phyloP scores from a whole-genome alignment of 257 asterid genomes.

The Scutellaria minor region DNA sequence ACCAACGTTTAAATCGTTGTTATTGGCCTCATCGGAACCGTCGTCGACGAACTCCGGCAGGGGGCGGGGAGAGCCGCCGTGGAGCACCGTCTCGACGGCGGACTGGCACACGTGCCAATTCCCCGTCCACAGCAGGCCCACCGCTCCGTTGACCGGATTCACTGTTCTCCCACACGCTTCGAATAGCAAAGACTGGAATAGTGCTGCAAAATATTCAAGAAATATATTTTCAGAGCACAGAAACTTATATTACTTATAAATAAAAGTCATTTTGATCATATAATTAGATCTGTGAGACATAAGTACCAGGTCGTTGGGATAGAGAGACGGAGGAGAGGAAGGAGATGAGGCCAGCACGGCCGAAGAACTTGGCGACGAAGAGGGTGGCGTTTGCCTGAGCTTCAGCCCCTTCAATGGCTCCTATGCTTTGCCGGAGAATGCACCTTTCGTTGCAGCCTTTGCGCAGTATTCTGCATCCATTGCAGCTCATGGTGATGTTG shows the following conservation, averaged over 20 bases:
- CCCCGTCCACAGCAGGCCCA: slow-evolving; percentile 76
- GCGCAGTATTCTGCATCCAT: slow-evolving; percentile 85
- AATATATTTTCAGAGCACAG: background rate
- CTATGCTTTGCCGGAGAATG: slow-evolving; percentile 68
- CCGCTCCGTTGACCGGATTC: slow-evolving; percentile 83
- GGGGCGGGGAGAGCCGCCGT: slow-evolving; percentile 61
- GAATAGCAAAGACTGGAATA: slow-evolving; percentile 72
- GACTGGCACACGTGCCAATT: slow-evolving; percentile 86
- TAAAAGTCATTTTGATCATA: too few relatives aligned
- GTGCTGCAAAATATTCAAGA: slow-evolving; percentile 47
- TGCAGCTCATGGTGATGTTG: slow-evolving; percentile 64
- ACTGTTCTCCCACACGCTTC: slow-evolving; percentile 93
- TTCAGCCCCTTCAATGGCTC: slow-evolving; percentile 57
- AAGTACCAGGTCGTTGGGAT: slow-evolving; percentile 71
- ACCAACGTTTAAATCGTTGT: slow-evolving; percentile 30
- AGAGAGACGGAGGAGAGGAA: slow-evolving; percentile 75
- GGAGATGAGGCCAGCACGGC: slow-evolving; percentile 92
- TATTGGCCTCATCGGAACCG: slow-evolving; percentile 21
- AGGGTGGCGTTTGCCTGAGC: slow-evolving; percentile 90
- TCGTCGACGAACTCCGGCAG: slow-evolving; percentile 35
- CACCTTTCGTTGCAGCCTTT: slow-evolving; percentile 84
- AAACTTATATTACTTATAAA: too few relatives aligned
- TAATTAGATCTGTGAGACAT: too few relatives aligned
- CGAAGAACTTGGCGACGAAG: slow-evolving; percentile 85
- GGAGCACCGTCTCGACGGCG: slow-evolving; percentile 83